phyloP scores from a whole-genome alignment of 306 rosid genomes.

The Cicer chorassanicum region DNA sequence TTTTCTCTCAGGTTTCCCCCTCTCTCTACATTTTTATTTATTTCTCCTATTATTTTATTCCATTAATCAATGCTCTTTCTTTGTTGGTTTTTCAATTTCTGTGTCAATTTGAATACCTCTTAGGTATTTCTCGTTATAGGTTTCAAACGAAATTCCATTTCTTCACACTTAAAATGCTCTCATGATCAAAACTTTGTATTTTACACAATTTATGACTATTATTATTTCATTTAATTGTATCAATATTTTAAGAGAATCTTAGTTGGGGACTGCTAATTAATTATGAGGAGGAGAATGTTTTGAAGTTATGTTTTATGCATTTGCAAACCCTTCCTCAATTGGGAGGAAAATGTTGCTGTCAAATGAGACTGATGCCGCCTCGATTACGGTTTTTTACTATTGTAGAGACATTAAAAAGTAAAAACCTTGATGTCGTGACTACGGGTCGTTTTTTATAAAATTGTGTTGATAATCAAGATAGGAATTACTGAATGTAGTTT shows the following conservation, averaged over 20 bases:
- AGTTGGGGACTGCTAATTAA: neutral
- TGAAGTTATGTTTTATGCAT: conserved; percentile 21
- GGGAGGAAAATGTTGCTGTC: neutral
- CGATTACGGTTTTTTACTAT: neutral
- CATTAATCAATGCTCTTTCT: too few species aligned
- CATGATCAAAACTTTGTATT: neutral
- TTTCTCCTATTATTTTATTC: too few species aligned
- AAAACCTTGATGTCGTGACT: neutral
- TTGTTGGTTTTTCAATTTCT: too few species aligned
- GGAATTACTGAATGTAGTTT: neutral
- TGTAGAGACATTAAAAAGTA: neutral
- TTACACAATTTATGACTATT: neutral
- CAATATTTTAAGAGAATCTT: neutral
- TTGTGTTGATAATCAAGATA: neutral
- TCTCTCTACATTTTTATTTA: too few species aligned
- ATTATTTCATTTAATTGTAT: neutral
- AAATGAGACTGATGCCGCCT: neutral
- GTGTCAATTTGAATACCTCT: too few species aligned
- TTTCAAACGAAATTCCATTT: neutral
- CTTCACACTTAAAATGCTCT: neutral
- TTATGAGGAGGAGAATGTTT: neutral
- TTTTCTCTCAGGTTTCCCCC: neutral
- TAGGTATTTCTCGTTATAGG: neutral
- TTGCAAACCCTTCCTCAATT: neutral
- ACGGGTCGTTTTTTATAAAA: neutral